Evolutionary conservation across 306 rosid species (phyloP).

Genomic region (Pyrus betulifolia): DNA sequence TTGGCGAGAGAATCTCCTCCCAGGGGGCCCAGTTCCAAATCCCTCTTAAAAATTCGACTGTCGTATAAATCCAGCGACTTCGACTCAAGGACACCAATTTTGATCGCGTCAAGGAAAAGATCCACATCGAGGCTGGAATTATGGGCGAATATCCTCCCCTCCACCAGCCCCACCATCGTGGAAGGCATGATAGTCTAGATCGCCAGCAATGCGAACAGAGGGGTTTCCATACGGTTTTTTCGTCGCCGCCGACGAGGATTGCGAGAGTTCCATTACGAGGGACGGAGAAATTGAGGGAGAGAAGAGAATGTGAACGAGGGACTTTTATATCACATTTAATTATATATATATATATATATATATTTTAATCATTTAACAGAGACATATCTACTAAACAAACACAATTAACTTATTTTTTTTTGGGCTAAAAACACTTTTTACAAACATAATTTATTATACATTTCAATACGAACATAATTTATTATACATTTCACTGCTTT

Average conservation of each 20-base stretch:
- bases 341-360: no score
- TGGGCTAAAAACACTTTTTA: no score
- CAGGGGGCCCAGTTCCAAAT: slow-evolving; percentile 50
- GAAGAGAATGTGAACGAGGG: no score
- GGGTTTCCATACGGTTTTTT: slow-evolving; percentile 20
- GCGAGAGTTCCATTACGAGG: slow-evolving; percentile 44
- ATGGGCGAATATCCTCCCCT: slow-evolving; percentile 81
- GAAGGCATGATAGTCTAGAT: slow-evolving; percentile 69
- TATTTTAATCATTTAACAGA: no score
- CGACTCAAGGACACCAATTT: slow-evolving; percentile 74
- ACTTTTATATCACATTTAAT: no score
- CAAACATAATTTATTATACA: no score
- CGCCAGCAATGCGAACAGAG: slow-evolving; percentile 71
- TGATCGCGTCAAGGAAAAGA: slow-evolving; percentile 53
- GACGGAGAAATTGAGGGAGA: no score
- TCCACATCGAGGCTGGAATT: slow-evolving; percentile 71
- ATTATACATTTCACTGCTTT: accelerated
- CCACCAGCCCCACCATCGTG: slow-evolving; percentile 80
- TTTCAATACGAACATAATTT: no score
- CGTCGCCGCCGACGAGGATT: slow-evolving; percentile 76
- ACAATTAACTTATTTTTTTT: no score
- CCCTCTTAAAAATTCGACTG: slow-evolving; percentile 52
- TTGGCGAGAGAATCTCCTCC: no score
- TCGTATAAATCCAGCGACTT: slow-evolving; percentile 61
- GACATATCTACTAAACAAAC: no score